Evolutionary conservation across 495 filamentous ascomycete species (phyloP).

Genomic region (Talaromyces thailandensis): DNA sequence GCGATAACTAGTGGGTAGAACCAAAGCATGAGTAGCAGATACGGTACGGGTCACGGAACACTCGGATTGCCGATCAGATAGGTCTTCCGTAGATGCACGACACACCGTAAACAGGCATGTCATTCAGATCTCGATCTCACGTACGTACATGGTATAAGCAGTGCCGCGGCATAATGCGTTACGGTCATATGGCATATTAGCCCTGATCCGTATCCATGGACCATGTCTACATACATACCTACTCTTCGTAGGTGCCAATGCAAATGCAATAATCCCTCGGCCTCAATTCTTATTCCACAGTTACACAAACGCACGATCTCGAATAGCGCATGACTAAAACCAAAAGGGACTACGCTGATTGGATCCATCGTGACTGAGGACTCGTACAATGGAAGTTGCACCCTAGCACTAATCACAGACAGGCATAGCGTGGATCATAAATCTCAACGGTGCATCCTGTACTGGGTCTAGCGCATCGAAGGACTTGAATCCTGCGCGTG

Average conservation of each 20-base stretch:
- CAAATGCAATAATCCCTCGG: not conserved
- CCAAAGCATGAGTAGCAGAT: not conserved
- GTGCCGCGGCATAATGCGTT: not conserved
- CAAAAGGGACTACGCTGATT: not conserved
- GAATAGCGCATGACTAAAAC: not conserved
- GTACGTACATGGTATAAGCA: too few species aligned
- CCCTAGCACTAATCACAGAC: not conserved
- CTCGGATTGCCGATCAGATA: not conserved
- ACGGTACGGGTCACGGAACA: not conserved
- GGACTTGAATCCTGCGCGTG: not conserved
- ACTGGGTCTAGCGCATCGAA: not conserved
- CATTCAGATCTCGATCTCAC: not conserved
- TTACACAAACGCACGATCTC: not conserved
- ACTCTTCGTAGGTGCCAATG: not conserved
- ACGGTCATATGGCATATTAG: not conserved
- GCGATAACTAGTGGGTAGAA: not conserved
- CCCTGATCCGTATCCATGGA: not conserved
- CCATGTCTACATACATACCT: too few species aligned
- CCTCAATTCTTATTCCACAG: not conserved
- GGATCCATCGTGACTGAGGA: not conserved
- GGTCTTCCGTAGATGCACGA: not conserved
- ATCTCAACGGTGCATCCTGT: not conserved
- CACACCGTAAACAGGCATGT: not conserved
- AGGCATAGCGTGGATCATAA: not conserved
- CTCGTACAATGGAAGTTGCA: not conserved